Percentiles rank a stretch among this genome's conserved stretches.
Conservation (phyloP, 2,329 filamentous ascomycete species). For the Aspergillus pseudoterreus region DNA sequence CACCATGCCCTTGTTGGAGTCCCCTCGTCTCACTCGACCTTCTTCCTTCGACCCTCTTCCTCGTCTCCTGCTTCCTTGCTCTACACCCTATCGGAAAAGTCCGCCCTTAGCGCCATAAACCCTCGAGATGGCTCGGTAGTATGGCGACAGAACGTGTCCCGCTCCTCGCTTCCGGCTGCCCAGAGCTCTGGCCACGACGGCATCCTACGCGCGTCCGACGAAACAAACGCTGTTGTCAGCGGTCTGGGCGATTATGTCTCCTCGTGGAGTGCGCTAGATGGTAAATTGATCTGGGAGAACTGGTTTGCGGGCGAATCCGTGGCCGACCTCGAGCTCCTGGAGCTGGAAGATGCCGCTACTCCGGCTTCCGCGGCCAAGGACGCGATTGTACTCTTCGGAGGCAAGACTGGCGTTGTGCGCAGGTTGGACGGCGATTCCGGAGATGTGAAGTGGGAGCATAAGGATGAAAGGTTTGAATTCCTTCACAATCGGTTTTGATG, state of each 20-base stretch:
- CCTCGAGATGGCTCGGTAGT: slow-evolving; percentile 78
- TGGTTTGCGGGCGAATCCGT: slow-evolving; percentile 50
- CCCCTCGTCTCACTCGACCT: slow-evolving; percentile 77
- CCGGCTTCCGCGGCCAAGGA: slow-evolving; percentile 51
- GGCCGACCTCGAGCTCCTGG: slow-evolving; percentile 66
- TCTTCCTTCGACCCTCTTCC: slow-evolving; percentile 85
- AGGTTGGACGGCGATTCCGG: slow-evolving; percentile 72
- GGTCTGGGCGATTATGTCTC: slow-evolving; percentile 67
- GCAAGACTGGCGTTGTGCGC: slow-evolving; percentile 57
- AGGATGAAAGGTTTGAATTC: slow-evolving; percentile 52
- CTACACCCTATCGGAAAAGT: slow-evolving; percentile 83
- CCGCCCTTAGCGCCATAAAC: slow-evolving; percentile 81
- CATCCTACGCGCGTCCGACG: slow-evolving; percentile 69
- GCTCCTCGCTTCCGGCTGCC: slow-evolving; percentile 29
- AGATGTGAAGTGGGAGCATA: slow-evolving; percentile 72
- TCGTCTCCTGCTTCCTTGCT: slow-evolving; percentile 83
- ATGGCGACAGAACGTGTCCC: slow-evolving; percentile 76
- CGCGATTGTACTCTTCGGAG: slow-evolving; percentile 63
- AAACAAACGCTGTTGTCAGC: slow-evolving; percentile 72
- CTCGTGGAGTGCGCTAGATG: slow-evolving; percentile 79
- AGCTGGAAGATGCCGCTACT: slow-evolving; percentile 56
- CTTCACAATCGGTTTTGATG: not conserved
- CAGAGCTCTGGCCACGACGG: slow-evolving; percentile 17
- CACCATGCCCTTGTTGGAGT: slow-evolving; percentile 85
- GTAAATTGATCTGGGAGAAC: slow-evolving; percentile 72